Base-by-base conservation (phyloP, 2,329 filamentous ascomycete species). In the Fusarium sp. region DNA sequence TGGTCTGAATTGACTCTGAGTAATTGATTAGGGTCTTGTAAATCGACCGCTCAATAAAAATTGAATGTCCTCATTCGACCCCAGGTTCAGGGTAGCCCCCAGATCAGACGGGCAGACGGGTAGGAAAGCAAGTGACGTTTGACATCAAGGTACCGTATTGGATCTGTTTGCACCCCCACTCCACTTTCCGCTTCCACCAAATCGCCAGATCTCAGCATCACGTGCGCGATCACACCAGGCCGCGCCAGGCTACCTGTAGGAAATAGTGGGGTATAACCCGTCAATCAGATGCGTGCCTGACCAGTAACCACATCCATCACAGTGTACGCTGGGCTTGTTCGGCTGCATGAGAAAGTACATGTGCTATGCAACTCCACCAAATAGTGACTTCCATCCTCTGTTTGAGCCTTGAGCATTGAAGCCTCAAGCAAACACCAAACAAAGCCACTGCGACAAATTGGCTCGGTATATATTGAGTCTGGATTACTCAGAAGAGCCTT, bases 271-370 rank as follows among this genome's bases (percentile, higher is more conserved):
- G 53, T 68, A 40, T 23, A 50, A 21, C 50, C 66, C 28, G 51
- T 69, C 66, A 69, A 62, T 66, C 61, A 69, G 61, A 62, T 63
- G 59, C 41, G 55, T 62, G 55, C 55, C 50, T 63, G 54, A 49
- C 59, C 61, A 59, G 49, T 53, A 53, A 49, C 28, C 20, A 49
- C 16, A 50, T 37, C 30, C 63, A 62, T 61, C 57, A 58, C 63
- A 64, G 56, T 50, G 61, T 6, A 49, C 50, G 53, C 66, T 66
- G 56, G 59, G 60, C 58, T 74, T 65, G 59, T 67, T 68, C 55
- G 66, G 65, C 72, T 78, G 72, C 76, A 77, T 78, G 69, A 63
- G 69, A 73, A 78, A 73, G 77, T 78, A 78, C 76, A 76, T 59
- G 69, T 74, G 72, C 74, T 73, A 75, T 77, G 74, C 72, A 78